These are phyloP conservation scores for Fusarium cyanostomum DNA, from an alignment of 2,329 filamentous ascomycete genomes.

Conservation along the genomic window DNA sequence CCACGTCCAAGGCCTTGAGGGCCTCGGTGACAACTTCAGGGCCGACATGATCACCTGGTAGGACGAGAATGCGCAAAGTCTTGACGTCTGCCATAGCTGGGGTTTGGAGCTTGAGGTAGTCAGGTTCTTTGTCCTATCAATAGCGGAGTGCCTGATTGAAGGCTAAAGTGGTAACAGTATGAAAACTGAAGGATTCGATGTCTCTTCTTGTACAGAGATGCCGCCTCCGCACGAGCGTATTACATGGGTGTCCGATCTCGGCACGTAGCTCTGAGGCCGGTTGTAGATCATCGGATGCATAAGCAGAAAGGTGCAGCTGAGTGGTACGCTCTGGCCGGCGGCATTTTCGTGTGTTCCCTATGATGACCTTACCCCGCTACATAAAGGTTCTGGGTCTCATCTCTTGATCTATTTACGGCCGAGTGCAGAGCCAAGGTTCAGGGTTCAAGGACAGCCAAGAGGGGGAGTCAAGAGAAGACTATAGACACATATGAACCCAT, in stretches of 20 bases:
- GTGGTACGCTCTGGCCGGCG: too few species aligned
- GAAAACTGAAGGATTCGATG: too few species aligned
- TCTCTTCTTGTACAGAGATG: background rate
- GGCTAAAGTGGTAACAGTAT: too few species aligned
- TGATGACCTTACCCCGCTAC: background rate
- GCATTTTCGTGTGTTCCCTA: background rate
- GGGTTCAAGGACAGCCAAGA: too few species aligned
- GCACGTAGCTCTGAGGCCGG: background rate
- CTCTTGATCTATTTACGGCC: too few species aligned
- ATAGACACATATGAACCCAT: background rate
- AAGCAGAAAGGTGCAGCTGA: background rate
- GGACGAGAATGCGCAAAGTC: conserved; percentile 51
- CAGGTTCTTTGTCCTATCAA: too few species aligned
- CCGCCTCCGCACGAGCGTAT: background rate
- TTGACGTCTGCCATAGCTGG: conserved; percentile 8
- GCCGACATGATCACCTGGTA: conserved; percentile 58
- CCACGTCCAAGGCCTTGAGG: conserved; percentile 56
- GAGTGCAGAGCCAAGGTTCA: too few species aligned
- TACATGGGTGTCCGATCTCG: background rate
- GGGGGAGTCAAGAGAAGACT: too few species aligned
- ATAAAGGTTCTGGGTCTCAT: too few species aligned
- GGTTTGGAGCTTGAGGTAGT: background rate
- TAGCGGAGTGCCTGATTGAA: too few species aligned
- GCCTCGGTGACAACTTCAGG: conserved; percentile 59
- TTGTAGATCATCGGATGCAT: background rate